Conservation (phyloP, 192 early-diverging fungal species). For the Entomortierella beljakovae region DNA sequence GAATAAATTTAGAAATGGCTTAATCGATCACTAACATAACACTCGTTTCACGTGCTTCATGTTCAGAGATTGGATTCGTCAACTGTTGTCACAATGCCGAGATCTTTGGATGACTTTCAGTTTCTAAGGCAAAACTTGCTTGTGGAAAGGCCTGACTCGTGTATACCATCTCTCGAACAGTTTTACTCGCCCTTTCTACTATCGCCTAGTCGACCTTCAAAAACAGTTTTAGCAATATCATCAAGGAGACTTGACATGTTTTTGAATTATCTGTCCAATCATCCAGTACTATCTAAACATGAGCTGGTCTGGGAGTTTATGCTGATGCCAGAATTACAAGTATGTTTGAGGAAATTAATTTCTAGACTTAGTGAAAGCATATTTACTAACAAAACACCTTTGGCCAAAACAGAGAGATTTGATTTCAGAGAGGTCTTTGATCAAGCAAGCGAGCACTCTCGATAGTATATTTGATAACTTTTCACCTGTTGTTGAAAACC, state of each 20-base stretch:
- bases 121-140: constrained; percentile 54
- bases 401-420: constrained; percentile 50
- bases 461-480: constrained; percentile 55
- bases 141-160: constrained; percentile 56
- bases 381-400: background rate
- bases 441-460: constrained; percentile 53
- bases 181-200: constrained; percentile 54
- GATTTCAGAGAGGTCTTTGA: constrained; percentile 47
- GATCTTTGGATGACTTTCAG: constrained; percentile 60
- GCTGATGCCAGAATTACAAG: constrained; percentile 54
- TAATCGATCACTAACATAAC: background rate
- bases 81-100: constrained; percentile 53
- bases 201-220: constrained; percentile 54
- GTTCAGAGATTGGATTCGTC: constrained; percentile 29
- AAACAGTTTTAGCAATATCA: constrained; percentile 30
- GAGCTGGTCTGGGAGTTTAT: constrained; percentile 61
- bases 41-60: background rate
- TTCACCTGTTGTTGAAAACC: constrained; percentile 28
- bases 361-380: background rate
- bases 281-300: constrained; percentile 56
- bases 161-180: constrained; percentile 55
- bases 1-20: background rate
- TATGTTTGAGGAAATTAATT: constrained; percentile 16
- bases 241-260: constrained; percentile 53
- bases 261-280: constrained; percentile 54